Percentiles rank a stretch among this genome's conserved stretches.
Conservation (phyloP, 2,329 filamentous ascomycete species). For the Periconia macrospinosa region DNA sequence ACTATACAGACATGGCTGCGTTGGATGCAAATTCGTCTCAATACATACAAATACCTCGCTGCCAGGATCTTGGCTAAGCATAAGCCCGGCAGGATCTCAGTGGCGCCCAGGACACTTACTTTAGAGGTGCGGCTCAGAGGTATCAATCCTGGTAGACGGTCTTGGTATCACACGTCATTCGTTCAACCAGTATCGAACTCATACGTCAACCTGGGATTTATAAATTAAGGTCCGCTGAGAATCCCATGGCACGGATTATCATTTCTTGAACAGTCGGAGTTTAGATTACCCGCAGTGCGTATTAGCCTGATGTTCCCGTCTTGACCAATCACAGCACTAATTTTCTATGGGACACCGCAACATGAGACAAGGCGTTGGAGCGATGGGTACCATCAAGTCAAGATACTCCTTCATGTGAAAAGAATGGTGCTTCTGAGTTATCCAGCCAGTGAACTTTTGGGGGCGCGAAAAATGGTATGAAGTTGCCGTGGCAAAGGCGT, state of each 20-base stretch:
- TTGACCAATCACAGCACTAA: constrained; percentile 3
- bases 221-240: constrained; percentile 6
- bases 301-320: constrained; percentile 32
- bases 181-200: constrained; percentile 4
- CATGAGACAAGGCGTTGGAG: not conserved
- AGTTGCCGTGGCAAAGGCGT: not conserved
- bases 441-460: not conserved
- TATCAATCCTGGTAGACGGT: constrained; percentile 15
- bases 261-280: constrained; percentile 17
- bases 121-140: constrained; percentile 24
- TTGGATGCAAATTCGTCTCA: constrained; percentile 11
- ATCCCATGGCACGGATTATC: not conserved
- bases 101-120: constrained; percentile 10
- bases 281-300: constrained; percentile 29
- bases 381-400: not conserved
- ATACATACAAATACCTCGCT: constrained; percentile 22
- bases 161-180: constrained; percentile 12
- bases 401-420: not conserved
- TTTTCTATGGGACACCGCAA: not conserved
- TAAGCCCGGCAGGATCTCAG: constrained; percentile 14
- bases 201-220: constrained; percentile 14
- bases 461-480: not conserved
- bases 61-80: constrained; percentile 12
- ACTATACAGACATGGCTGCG: constrained; percentile 4
- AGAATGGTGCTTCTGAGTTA: not conserved